These are phyloP conservation scores for Boletus mariae DNA, from an alignment of 1,284 basidiomycete species.

Conservation along the genomic window DNA sequence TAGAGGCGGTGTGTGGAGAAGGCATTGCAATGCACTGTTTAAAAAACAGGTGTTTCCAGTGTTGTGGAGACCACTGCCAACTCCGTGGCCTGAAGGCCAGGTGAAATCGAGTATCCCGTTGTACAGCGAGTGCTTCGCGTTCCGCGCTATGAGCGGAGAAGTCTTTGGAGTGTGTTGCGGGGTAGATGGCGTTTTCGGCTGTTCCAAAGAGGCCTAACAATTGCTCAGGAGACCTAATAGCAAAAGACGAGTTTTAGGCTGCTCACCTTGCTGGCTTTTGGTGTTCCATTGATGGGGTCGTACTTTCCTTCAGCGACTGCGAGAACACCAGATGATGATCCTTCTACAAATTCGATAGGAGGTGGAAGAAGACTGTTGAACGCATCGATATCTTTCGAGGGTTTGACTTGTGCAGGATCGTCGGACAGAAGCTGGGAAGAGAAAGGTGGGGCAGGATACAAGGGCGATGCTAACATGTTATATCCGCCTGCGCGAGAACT, in stretches of 20 bases:
- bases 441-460: conserved; percentile 49
- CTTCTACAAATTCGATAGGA: conserved; percentile 75
- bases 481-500: conserved; percentile 8
- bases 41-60: conserved; percentile 97
- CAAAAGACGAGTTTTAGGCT: neutral
- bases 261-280: conserved; percentile 37
- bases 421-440: conserved; percentile 46
- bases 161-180: conserved; percentile 20
- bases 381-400: conserved; percentile 64
- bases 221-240: conserved; percentile 2
- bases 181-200: conserved; percentile 19
- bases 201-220: conserved; percentile 19
- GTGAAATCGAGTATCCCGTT: conserved; percentile 51
- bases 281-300: conserved; percentile 68
- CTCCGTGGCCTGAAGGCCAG: conserved; percentile 44
- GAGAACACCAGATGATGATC: conserved; percentile 69
- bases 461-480: conserved; percentile 60
- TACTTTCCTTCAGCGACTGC: conserved; percentile 70
- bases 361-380: conserved; percentile 74
- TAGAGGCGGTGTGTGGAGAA: conserved; percentile 91
- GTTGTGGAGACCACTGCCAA: conserved; percentile 78
- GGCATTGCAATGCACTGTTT: conserved; percentile 92
- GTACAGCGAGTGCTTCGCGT: conserved; percentile 40
- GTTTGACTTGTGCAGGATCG: conserved; percentile 53
- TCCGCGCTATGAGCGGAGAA: conserved; percentile 18